Evolutionary conservation across 345 rosid genomes (phyloP).

Genomic region (Eucalyptus cloeziana): DNA sequence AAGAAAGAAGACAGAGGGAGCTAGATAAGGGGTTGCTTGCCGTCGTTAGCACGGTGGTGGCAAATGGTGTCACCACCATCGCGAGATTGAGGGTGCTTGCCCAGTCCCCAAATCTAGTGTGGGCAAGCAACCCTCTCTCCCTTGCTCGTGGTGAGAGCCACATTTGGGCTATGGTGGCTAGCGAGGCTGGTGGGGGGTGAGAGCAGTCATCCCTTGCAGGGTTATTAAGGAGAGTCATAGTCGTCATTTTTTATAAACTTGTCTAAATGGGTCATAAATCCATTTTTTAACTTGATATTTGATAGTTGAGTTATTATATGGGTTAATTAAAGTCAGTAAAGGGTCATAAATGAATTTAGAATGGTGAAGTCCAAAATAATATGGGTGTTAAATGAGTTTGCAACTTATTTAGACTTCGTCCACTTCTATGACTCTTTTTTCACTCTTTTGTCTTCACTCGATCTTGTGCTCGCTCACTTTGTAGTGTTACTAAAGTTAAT

Average conservation of each 20-base stretch:
- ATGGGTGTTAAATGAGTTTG: no score
- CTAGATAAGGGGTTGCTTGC: background rate
- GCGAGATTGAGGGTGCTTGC: background rate
- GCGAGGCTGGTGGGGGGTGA: background rate
- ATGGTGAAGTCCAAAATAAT: background rate
- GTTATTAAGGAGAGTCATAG: background rate
- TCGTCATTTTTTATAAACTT: no score
- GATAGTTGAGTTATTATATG: background rate
- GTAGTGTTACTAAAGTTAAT: no score
- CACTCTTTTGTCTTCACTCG: no score
- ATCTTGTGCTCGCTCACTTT: no score
- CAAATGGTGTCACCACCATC: background rate
- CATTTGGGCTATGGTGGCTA: background rate
- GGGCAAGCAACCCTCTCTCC: background rate
- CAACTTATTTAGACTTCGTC: no score
- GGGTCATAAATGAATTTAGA: background rate
- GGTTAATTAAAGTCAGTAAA: no score
- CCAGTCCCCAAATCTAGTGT: background rate
- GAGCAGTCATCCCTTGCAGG: background rate
- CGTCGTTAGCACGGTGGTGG: background rate
- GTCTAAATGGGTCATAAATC: no score
- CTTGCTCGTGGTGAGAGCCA: background rate
- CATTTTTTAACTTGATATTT: no score
- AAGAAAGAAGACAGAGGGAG: no score
- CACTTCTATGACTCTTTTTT: no score